Evolutionary conservation across 306 rosid species (phyloP).

Genomic region (Rubus parviflorus): DNA sequence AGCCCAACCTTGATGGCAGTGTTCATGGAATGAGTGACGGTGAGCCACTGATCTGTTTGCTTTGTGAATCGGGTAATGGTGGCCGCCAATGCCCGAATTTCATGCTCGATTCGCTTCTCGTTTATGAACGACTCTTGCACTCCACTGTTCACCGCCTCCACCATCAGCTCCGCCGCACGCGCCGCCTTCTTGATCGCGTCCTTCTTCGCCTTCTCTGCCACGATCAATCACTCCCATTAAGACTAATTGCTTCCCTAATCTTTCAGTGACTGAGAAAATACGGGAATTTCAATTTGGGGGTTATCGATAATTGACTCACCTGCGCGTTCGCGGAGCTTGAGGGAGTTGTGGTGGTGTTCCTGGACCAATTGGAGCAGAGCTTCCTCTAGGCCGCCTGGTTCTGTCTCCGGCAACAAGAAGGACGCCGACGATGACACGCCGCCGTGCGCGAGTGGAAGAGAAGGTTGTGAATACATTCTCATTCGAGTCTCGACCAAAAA

Average conservation of each 20-base stretch:
- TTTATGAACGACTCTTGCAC: slow-evolving; percentile 67
- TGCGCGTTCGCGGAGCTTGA: slow-evolving; percentile 52
- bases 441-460: slow-evolving; percentile 32
- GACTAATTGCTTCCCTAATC: not conserved
- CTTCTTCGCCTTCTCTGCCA: slow-evolving; percentile 70
- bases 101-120: slow-evolving; percentile 80
- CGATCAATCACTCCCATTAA: not conserved
- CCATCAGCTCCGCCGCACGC: slow-evolving; percentile 71
- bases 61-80: slow-evolving; percentile 65
- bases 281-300: not conserved
- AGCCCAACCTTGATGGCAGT: slow-evolving; percentile 66
- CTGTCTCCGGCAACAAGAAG: slow-evolving; percentile 27
- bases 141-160: slow-evolving; percentile 78
- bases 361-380: slow-evolving; percentile 48
- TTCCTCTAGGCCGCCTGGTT: slow-evolving; percentile 57
- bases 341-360: slow-evolving; percentile 53
- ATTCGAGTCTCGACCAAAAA: not conserved
- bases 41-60: slow-evolving; percentile 91
- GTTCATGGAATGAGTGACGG: slow-evolving; percentile 69
- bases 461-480: slow-evolving; percentile 26
- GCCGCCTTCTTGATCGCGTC: slow-evolving; percentile 57
- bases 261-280: not conserved
- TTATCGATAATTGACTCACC: slow-evolving; percentile 35
- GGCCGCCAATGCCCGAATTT: slow-evolving; percentile 61
- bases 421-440: slow-evolving; percentile 7